Conservation (phyloP, 352 stramenopile species). For the Phytophthora sp. region DNA sequence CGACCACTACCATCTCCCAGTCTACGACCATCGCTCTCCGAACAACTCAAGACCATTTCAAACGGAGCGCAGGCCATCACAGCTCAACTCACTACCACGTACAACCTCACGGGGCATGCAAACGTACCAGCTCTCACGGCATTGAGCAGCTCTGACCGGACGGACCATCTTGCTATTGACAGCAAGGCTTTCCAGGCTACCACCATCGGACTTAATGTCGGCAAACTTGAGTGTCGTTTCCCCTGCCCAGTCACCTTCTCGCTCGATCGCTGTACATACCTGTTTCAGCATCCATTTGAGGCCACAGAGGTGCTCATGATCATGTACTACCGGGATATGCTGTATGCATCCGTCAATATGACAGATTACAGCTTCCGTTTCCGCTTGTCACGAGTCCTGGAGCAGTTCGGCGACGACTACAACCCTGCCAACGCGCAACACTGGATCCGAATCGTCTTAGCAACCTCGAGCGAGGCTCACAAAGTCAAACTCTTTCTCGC, state of each 20-base stretch:
- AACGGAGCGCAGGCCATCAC: constrained; percentile 58
- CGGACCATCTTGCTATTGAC: not conserved
- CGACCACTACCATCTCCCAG: constrained; percentile 18
- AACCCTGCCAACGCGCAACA: constrained; percentile 63
- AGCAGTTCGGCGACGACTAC: constrained; percentile 75
- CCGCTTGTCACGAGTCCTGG: constrained; percentile 43
- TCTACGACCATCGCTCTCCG: constrained; percentile 53
- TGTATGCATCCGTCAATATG: constrained; percentile 45
- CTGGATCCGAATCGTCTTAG: constrained; percentile 59
- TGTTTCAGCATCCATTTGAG: constrained; percentile 79
- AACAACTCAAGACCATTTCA: constrained; percentile 72
- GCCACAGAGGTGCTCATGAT: constrained; percentile 73
- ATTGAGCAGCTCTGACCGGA: not conserved
- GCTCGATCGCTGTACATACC: constrained; percentile 58
- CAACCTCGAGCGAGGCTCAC: constrained; percentile 46
- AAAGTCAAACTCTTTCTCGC: constrained; percentile 53
- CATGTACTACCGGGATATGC: constrained; percentile 82
- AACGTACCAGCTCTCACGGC: constrained; percentile 9
- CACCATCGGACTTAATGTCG: constrained; percentile 55
- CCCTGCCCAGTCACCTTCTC: constrained; percentile 62
- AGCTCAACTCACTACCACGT: constrained; percentile 46
- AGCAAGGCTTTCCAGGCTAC: constrained; percentile 47
- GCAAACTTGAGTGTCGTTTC: constrained; percentile 67
- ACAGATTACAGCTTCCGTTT: constrained; percentile 58
- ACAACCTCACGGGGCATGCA: constrained; percentile 38